A percentile compares a stretch with the other conserved stretches of the same genome.
phyloP scores from a whole-genome alignment of 371 early-diverging fungal genomes.

The Capniomyces stellatus region DNA sequence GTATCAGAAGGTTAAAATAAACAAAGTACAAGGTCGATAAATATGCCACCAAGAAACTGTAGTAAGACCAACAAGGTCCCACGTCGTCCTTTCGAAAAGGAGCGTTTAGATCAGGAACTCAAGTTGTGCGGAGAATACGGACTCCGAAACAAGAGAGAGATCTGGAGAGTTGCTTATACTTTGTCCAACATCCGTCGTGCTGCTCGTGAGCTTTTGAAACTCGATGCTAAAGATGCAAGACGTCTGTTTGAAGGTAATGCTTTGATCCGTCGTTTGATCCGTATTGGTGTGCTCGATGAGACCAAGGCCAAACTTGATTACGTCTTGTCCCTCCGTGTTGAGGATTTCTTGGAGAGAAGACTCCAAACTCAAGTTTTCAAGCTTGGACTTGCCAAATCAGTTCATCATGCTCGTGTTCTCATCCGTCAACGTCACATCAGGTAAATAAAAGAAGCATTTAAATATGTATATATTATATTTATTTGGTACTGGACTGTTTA shows the following conservation, averaged over 20 bases:
- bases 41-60: slow-evolving; percentile 25
- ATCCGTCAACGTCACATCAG: slow-evolving; percentile 98
- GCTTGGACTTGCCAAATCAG: slow-evolving; percentile 96
- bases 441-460: too few species aligned
- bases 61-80: slow-evolving; percentile 95
- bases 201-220: slow-evolving; percentile 98
- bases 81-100: slow-evolving; percentile 96
- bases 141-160: slow-evolving; percentile 99
- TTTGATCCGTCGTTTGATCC: slow-evolving; percentile 93
- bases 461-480: too few species aligned
- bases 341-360: slow-evolving; percentile 98
- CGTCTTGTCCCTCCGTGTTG: slow-evolving; percentile 94
- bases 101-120: slow-evolving; percentile 97
- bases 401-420: slow-evolving; percentile 99
- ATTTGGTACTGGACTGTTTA: too few species aligned
- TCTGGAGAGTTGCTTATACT: slow-evolving; percentile 94
- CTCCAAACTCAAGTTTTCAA: slow-evolving; percentile 99
- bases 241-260: slow-evolving; percentile 99
- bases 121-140: slow-evolving; percentile 98
- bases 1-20: neutral
- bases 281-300: slow-evolving; percentile 96
- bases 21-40: too few species aligned
- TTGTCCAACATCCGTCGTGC: slow-evolving; percentile 99
- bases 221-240: slow-evolving; percentile 93
- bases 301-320: slow-evolving; percentile 96